These are phyloP conservation scores for Beta vulgaris DNA, from an alignment of 148 eudicot species.

Conservation along the genomic window DNA sequence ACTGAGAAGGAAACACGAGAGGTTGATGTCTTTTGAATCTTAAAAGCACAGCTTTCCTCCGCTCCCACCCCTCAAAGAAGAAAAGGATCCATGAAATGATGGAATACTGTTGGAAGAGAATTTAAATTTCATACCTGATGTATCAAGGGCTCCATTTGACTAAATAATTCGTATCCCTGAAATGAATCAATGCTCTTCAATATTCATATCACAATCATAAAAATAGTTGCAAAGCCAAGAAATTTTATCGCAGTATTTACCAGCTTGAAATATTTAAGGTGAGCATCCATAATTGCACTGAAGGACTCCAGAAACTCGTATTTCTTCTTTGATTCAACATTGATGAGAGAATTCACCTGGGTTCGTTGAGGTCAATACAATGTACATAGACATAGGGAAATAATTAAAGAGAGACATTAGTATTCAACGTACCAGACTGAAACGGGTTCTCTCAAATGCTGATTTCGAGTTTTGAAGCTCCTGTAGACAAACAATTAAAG, in stretches of 20 bases:
- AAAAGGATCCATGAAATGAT: not conserved
- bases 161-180: slow-evolving; percentile 82
- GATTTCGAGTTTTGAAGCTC: slow-evolving; percentile 91
- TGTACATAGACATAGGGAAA: slow-evolving; percentile 5
- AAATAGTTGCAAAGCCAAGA: slow-evolving; percentile 6
- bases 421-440: slow-evolving; percentile 67
- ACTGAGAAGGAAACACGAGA: not conserved
- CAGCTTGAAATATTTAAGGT: slow-evolving; percentile 88
- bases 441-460: slow-evolving; percentile 85
- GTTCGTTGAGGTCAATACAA: slow-evolving; percentile 41
- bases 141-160: slow-evolving; percentile 90
- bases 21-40: not conserved
- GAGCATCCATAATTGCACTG: slow-evolving; percentile 98
- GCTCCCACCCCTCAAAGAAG: not conserved
- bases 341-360: slow-evolving; percentile 86
- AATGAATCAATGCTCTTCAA: slow-evolving; percentile 28
- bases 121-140: slow-evolving; percentile 58
- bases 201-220: slow-evolving; percentile 6
- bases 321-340: slow-evolving; percentile 90
- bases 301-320: slow-evolving; percentile 88
- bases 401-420: not conserved
- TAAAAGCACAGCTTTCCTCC: not conserved
- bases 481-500: slow-evolving; percentile 35
- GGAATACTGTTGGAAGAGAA: not conserved
- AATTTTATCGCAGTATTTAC: slow-evolving; percentile 31